Evolutionary conservation across 345 rosid genomes (phyloP), one percentile per base, ranked within the genome.

Genomic region (Populus deltoides): DNA sequence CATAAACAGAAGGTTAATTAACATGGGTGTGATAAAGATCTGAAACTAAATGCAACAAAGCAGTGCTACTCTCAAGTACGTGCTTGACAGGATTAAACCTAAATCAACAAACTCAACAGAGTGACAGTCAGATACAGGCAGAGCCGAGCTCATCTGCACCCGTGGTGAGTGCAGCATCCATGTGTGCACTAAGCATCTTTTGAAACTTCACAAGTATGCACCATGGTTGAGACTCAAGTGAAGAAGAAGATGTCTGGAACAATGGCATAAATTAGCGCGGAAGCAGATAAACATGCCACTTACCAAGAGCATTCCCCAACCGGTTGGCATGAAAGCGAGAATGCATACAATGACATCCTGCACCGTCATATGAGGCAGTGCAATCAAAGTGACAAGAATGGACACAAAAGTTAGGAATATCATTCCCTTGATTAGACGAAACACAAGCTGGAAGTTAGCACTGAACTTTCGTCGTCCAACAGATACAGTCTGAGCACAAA

Each of bases 221-320:
- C 63, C 63, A 24, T 24, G 25, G 3, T 59, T 59, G 65, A 59
- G 65, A 24, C 65, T 59, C 65, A 8, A 59, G 25, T 4, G 27
- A 59, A 10, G 29, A 12, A 59, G 11, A 43, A 2, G 29, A 24
- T 59, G 65, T 59, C 27, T n/a, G 65, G 65, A 59, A 24, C 29
- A 59, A n/a, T 59, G 16, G 65, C 29, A 24, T 13, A 24, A 57
- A 59, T 9, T 24, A 24, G 12, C 0, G 29, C 12, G 11, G n/a
- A 24, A 24, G 65, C 27, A 59, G 27, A n/a, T 57, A 45, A 71
- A 80, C 69, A 45, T 53, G 49, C 5, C 5, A 79, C 87, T 88
- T 86, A 95, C 98, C 96, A 91, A 83, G 66, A 97, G 94, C 97
- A 97, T 89, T 41, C 98, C 99, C 99, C 99, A 97, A 7, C 99